phyloP scores from a whole-genome alignment of 371 early-diverging fungal species.

The Mortierella polycephala region DNA sequence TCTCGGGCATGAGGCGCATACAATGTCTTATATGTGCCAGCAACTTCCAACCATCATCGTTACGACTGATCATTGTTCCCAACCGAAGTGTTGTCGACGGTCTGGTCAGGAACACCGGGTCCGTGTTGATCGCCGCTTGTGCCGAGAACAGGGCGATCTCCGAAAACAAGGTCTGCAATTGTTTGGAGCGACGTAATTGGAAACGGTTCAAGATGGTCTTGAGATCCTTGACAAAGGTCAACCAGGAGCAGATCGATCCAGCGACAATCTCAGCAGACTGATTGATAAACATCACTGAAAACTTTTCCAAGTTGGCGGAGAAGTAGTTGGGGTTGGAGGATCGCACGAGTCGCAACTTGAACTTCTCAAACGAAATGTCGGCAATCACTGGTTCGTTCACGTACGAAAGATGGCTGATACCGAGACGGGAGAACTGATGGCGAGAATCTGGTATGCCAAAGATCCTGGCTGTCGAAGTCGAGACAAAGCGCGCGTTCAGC shows the following conservation, averaged over 20 bases:
- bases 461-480: constrained; percentile 54
- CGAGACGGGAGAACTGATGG: constrained; percentile 56
- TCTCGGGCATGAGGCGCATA: constrained; percentile 59
- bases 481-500: constrained; percentile 68
- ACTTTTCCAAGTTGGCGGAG: constrained; percentile 57
- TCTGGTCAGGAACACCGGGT: constrained; percentile 78
- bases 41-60: constrained; percentile 83
- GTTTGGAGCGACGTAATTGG: constrained; percentile 61
- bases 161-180: constrained; percentile 71
- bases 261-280: constrained; percentile 80
- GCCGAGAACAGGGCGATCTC: constrained; percentile 70
- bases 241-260: constrained; percentile 80
- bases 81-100: constrained; percentile 78
- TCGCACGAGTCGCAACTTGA: constrained; percentile 67
- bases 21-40: constrained; percentile 78
- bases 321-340: constrained; percentile 65
- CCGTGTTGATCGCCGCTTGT: constrained; percentile 60
- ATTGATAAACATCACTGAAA: constrained; percentile 70
- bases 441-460: constrained; percentile 74
- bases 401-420: constrained; percentile 46
- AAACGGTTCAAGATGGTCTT: constrained; percentile 66
- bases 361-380: constrained; percentile 63
- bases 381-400: constrained; percentile 73
- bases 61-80: constrained; percentile 72
- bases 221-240: constrained; percentile 74